phyloP scores from a whole-genome alignment of 352 stramenopile species.

The Phytophthora sansomeana region DNA sequence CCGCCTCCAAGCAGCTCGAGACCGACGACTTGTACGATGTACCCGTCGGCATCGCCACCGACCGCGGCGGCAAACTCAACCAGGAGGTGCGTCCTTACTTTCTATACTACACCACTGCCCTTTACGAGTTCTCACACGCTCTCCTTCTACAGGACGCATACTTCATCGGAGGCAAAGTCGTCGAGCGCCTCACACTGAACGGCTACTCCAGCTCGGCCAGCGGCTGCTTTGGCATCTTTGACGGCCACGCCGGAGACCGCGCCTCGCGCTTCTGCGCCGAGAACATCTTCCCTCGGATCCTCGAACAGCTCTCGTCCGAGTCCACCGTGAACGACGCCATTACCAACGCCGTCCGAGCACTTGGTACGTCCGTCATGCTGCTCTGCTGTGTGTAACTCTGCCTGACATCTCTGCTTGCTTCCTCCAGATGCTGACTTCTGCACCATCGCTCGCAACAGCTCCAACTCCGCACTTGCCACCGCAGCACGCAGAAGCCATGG shows the following conservation, averaged over 20 bases:
- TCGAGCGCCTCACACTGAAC: conserved; percentile 78
- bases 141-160: conserved; percentile 71
- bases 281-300: conserved; percentile 73
- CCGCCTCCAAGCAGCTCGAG: conserved; percentile 47
- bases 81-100: conserved; percentile 62
- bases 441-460: conserved; percentile 54
- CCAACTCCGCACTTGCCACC: conserved; percentile 40
- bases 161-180: conserved; percentile 73
- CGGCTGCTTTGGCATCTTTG: conserved; percentile 86
- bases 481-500: conserved; percentile 28
- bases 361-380: conserved; percentile 49
- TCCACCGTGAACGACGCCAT: conserved; percentile 62
- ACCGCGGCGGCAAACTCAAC: conserved; percentile 77
- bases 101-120: background rate
- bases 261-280: conserved; percentile 83
- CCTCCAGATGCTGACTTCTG: conserved; percentile 72
- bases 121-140: background rate
- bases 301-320: conserved; percentile 46
- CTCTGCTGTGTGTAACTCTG: background rate
- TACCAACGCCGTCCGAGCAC: conserved; percentile 58
- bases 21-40: conserved; percentile 53
- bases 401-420: conserved; percentile 5
- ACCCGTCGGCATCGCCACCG: conserved; percentile 70
- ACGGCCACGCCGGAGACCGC: conserved; percentile 82
- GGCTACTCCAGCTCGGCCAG: conserved; percentile 65